These are phyloP conservation scores for Cladosporium sp. DNA, from an alignment of 2,329 filamentous ascomycete species.

Conservation along the genomic window DNA sequence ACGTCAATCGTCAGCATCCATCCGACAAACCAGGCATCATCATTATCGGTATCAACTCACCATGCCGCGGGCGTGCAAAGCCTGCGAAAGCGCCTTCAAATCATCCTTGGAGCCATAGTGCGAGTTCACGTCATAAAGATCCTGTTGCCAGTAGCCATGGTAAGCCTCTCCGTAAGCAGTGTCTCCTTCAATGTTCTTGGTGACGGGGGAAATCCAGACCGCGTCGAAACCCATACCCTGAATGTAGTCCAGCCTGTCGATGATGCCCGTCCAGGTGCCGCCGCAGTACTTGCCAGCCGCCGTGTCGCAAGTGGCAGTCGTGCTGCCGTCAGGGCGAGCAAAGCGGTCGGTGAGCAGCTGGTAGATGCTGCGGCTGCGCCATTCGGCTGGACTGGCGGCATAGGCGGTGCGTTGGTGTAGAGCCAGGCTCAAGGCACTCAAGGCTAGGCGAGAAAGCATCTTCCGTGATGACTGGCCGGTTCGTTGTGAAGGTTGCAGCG, in stretches of 20 bases:
- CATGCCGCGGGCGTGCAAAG: conserved; percentile 40
- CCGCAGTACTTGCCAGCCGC: conserved; percentile 55
- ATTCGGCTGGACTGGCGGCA: conserved; percentile 35
- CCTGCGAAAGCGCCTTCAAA: conserved; percentile 37
- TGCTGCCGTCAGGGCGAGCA: conserved; percentile 42
- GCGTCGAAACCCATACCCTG: conserved; percentile 45
- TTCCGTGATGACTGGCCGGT: neutral
- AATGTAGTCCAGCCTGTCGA: conserved; percentile 63
- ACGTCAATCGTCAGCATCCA: conserved; percentile 19
- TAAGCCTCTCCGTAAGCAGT: conserved; percentile 47
- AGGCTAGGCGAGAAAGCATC: conserved; percentile 8
- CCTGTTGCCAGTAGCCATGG: conserved; percentile 58
- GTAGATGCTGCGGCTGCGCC: conserved; percentile 44
- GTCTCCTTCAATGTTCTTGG: conserved; percentile 44
- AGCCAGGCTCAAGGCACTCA: conserved; percentile 26
- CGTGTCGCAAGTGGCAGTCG: conserved; percentile 41
- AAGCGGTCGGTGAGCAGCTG: conserved; percentile 47
- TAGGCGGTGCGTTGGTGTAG: conserved; percentile 20
- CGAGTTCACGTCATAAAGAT: conserved; percentile 46
- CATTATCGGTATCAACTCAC: conserved; percentile 25
- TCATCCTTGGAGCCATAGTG: conserved; percentile 41
- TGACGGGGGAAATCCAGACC: conserved; percentile 58
- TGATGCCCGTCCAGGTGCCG: conserved; percentile 60
- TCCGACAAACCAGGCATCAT: neutral
- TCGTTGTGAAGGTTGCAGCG: neutral